phyloP scores from a whole-genome alignment of 306 rosid genomes.

The Cucumis melo region DNA sequence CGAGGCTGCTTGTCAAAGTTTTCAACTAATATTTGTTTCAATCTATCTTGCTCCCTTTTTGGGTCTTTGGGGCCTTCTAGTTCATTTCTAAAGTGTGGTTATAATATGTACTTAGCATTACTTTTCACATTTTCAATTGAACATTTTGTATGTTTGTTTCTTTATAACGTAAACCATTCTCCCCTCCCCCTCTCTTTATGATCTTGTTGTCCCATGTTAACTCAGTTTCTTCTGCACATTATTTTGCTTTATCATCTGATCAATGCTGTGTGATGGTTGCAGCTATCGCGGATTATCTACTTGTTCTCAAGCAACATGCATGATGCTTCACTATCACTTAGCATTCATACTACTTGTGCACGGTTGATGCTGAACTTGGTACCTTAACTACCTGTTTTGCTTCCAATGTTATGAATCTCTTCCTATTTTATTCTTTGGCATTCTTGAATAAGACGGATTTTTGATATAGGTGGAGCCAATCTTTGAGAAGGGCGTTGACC shows the following conservation, averaged over 20 bases:
- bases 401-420: background rate
- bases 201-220: background rate
- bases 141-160: background rate
- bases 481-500: conserved; percentile 95
- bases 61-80: background rate
- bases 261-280: conserved; percentile 22
- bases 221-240: background rate
- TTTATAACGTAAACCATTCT: background rate
- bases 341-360: conserved; percentile 98
- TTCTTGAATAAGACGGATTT: conserved; percentile 8
- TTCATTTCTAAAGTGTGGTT: background rate
- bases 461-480: conserved; percentile 89
- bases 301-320: conserved; percentile 98
- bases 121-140: background rate
- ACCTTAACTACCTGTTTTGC: conserved; percentile 15
- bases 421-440: conserved; percentile 5
- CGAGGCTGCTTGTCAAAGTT: background rate
- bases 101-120: background rate
- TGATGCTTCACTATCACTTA: conserved; percentile 85
- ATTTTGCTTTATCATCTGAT: conserved; percentile 13
- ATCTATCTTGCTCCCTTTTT: background rate
- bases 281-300: conserved; percentile 92
- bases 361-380: conserved; percentile 99
- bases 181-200: background rate
- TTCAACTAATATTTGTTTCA: background rate